Evolutionary conservation across 805 yeast genomes (phyloP), one percentile per base, ranked within the genome.

Genomic region (Candida insectorum): DNA sequence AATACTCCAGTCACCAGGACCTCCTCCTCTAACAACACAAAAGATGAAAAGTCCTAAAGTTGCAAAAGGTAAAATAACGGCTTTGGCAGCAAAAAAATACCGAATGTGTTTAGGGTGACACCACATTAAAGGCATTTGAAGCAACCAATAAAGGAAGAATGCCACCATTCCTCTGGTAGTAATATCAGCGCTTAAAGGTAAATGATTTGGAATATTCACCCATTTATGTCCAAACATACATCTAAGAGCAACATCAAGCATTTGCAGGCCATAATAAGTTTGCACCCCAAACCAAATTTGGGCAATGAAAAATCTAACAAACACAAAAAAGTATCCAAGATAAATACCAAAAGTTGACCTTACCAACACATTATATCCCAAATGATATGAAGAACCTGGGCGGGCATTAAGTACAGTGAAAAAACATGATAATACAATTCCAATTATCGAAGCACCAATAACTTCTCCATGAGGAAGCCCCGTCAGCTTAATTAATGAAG

Each of bases 91-190:
- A 19, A 41, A 41, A 18, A 41, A 41, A 14, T 26, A 32, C 8
- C 42, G 27, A 15, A 41, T 41, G 11, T 41, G 40, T 15, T 30
- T 33, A n/a, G 45, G 45, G 24, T 41, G 45, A 12, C 34, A 30
- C 36, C 36, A 41, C 41, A 37, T 41, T 14, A 38, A 29, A 19
- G 41, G 39, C 37, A 33, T 38, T 26, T 41, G 42, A 21, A 41
- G 13, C 19, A 38, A 30, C 37, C 37, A 35, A 17, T 34, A 38
- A 2, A 41, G 11, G 22, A 41, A 33, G 15, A 41, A 38, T 4
- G 39, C 37, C 16, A 33, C 27, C 21, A 38, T 24, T 10, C 31
- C 36, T 14, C 31, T 16, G 11, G 45, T 34, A 6, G 39, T 30
- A 12, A 36, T 41, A 24, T 30, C 31, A n/a, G 41, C 41, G 35